Conservation (phyloP, 2,329 filamentous ascomycete species). For the Ophiocordyceps camponoti-saundersi region DNA sequence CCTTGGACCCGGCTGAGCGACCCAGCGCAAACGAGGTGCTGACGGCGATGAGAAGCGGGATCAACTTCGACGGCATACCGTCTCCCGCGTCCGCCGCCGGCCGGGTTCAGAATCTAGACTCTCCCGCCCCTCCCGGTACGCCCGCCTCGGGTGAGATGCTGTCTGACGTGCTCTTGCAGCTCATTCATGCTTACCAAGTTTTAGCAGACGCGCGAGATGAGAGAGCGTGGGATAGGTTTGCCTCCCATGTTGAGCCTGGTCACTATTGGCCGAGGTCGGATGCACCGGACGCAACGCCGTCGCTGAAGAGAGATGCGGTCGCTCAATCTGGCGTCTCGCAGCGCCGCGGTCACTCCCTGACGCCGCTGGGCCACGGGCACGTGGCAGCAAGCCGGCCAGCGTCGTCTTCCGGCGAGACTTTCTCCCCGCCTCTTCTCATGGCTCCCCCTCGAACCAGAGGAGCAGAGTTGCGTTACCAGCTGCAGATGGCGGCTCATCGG, state of each 20-base stretch:
- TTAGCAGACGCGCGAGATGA: conserved; percentile 16
- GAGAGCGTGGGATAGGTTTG: conserved; percentile 7
- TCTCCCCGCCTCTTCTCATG: conserved; percentile 22
- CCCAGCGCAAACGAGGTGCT: conserved; percentile 80
- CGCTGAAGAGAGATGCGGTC: not conserved
- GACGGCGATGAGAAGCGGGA: conserved; percentile 56
- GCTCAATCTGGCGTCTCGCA: not conserved
- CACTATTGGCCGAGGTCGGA: not conserved
- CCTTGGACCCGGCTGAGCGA: conserved; percentile 57
- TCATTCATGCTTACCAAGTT: conserved; percentile 3
- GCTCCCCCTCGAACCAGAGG: conserved; percentile 24
- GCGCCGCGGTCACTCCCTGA: not conserved
- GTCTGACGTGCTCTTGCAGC: no score
- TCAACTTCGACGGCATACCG: conserved; percentile 24
- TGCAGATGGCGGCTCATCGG: conserved; percentile 17
- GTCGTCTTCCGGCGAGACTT: not conserved
- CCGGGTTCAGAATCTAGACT: conserved; percentile 38
- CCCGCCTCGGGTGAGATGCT: conserved; percentile 24
- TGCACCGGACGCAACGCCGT: not conserved
- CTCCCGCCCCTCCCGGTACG: conserved; percentile 29
- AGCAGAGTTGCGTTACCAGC: conserved; percentile 15
- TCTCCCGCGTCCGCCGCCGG: conserved; percentile 23
- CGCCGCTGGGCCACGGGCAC: not conserved
- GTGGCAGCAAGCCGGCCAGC: not conserved
- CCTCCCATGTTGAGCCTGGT: not conserved